A percentile compares a stretch with the other conserved stretches of the same genome.
phyloP scores from a whole-genome alignment of 805 yeast genomes.

The Schwanniomyces polymorphus region DNA sequence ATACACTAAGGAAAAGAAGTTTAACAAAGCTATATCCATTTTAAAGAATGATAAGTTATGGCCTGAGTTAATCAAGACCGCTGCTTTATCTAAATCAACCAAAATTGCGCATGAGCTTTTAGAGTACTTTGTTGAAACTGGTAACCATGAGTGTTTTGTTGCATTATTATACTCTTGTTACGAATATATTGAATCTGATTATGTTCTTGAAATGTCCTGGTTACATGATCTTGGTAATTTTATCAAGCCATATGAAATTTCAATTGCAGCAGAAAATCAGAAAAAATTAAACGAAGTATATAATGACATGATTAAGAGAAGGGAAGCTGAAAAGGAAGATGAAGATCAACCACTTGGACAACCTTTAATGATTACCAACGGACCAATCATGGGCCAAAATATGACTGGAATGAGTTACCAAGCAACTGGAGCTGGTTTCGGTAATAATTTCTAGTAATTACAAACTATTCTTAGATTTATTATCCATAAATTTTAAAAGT shows the following conservation, averaged over 20 bases:
- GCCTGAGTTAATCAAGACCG: conserved; percentile 93
- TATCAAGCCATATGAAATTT: conserved; percentile 89
- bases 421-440: conserved; percentile 72
- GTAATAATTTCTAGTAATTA: conserved; percentile 44
- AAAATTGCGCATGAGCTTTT: conserved; percentile 88
- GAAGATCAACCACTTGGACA: conserved; percentile 51
- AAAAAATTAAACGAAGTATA: conserved; percentile 63
- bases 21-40: conserved; percentile 83
- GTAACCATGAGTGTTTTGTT: conserved; percentile 92
- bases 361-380: conserved; percentile 82
- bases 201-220: conserved; percentile 90
- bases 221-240: conserved; percentile 78
- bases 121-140: conserved; percentile 92
- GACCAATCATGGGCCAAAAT: conserved; percentile 38
- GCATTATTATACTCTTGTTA: conserved; percentile 88
- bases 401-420: conserved; percentile 58
- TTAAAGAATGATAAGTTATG: conserved; percentile 91
- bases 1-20: conserved; percentile 92
- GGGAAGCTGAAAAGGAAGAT: conserved; percentile 51
- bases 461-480: not conserved
- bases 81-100: conserved; percentile 72
- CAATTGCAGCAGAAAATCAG: conserved; percentile 78
- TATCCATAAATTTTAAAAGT: not conserved
- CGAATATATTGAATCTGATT: conserved; percentile 74
- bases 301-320: conserved; percentile 69